Evolutionary conservation across 2,329 filamentous ascomycete genomes (phyloP).

Genomic region (Phialocephala sp.): DNA sequence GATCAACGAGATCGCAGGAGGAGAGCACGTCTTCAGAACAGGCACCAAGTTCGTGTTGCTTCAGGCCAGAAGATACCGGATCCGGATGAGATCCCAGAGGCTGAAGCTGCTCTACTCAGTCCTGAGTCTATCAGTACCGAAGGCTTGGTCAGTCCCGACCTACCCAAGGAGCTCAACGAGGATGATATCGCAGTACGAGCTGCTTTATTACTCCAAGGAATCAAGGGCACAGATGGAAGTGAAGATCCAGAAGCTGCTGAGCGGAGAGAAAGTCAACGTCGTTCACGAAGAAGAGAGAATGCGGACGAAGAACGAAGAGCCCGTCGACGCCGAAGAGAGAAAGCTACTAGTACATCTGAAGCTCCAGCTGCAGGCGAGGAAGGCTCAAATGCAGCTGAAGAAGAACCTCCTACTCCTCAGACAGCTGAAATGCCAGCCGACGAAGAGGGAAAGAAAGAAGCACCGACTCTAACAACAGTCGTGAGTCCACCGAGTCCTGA

Average conservation of each 20-base stretch:
- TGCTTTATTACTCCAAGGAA: slow-evolving; percentile 81
- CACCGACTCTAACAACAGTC: slow-evolving; percentile 38
- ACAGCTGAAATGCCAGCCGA: slow-evolving; percentile 20
- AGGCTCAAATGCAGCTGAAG: slow-evolving; percentile 7
- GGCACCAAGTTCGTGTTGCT: slow-evolving; percentile 86
- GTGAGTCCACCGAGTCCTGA: slow-evolving; percentile 43
- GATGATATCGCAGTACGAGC: slow-evolving; percentile 86
- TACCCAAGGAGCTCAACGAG: slow-evolving; percentile 41
- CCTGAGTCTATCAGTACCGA: slow-evolving; percentile 50
- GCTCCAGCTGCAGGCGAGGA: slow-evolving; percentile 8
- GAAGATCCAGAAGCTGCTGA: slow-evolving; percentile 60
- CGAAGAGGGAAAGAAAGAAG: slow-evolving; percentile 30
- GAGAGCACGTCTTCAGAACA: slow-evolving; percentile 86
- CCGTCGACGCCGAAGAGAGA: slow-evolving; percentile 70
- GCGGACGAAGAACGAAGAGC: slow-evolving; percentile 79
- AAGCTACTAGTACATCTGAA: slow-evolving; percentile 49
- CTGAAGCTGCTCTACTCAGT: slow-evolving; percentile 58
- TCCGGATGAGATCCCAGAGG: slow-evolving; percentile 63
- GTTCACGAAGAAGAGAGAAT: slow-evolving; percentile 62
- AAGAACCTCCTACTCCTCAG: slow-evolving; percentile 19
- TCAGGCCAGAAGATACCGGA: slow-evolving; percentile 90
- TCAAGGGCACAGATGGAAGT: slow-evolving; percentile 65
- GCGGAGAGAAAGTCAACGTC: slow-evolving; percentile 65
- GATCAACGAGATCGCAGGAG: slow-evolving; percentile 89
- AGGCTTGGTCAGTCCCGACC: slow-evolving; percentile 35